Base-by-base conservation (phyloP, 441 rosid genomes). In the Aleurites moluccanus region DNA sequence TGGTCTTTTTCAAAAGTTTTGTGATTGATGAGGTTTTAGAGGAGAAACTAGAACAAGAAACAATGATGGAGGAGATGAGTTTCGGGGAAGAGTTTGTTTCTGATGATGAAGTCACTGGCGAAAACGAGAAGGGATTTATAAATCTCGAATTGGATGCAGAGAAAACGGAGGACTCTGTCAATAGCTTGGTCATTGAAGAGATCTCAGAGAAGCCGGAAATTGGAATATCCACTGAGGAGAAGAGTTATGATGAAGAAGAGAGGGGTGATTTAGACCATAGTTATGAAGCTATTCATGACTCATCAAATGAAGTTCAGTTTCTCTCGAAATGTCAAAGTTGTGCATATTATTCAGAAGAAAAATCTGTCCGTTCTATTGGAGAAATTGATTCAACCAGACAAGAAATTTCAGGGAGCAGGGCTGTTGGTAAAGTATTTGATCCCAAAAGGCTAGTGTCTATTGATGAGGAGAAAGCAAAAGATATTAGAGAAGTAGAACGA, bases 341-440 rank as follows among this genome's bases (percentile, higher is more conserved):
- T 23, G 2, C 47, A 33, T 4, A 64, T 61, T 69, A 33, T 49
- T 7, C 6, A 60, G 21, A 75, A 60, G 44, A 75, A 47, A 67
- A 50, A 33, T 74, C 67, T 67, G 14, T 56, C 25, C 30, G 6
- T 35, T 68, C 73, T 30, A 52, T 40, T 30, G 67, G 35, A n/a
- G 60, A 40, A 38, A 42, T 33, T 61, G 67, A 42, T 59, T 64
- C 64, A 57, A 50, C 64, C 53, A 25, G 68, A 56, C 67, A 78
- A 56, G 80, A 80, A 66, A 42, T 87, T 56, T 75, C 50, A 69
- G 64, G 69, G 27, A 45, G 49, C 62, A 64, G 64, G 78, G 72
- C 49, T 18, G 70, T 75, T 14, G 47, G 64, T 55, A 81, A 81
- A 25, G 67, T 66, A 67, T 59, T 59, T 72, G 62, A 13, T 72